Conservation (phyloP, 2,329 filamentous ascomycete genomes). For the Aspergillus phoenicis region DNA sequence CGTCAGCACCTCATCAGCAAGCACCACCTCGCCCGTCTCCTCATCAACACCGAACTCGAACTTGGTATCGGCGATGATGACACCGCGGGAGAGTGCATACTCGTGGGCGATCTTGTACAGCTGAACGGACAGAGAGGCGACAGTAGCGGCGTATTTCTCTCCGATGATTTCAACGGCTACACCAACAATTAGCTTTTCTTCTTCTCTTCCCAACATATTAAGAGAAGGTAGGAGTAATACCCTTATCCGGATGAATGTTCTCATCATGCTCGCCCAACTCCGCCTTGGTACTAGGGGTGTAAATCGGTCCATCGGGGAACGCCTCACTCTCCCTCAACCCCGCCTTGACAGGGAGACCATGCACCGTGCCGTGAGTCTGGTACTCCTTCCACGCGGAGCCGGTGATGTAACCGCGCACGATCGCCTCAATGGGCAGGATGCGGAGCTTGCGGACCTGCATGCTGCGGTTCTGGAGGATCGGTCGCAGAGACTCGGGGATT, state of each 20-base stretch:
- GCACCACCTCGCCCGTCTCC: slow-evolving; percentile 66
- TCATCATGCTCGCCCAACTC: slow-evolving; percentile 77
- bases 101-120: slow-evolving; percentile 61
- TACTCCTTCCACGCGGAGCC: slow-evolving; percentile 84
- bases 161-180: slow-evolving; percentile 64
- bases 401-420: slow-evolving; percentile 88
- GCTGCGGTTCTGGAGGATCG: slow-evolving; percentile 63
- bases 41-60: slow-evolving; percentile 74
- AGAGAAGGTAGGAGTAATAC: slow-evolving; percentile 36
- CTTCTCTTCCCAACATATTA: background rate
- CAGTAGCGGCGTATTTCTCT: slow-evolving; percentile 62
- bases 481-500: slow-evolving; percentile 52
- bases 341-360: slow-evolving; percentile 69
- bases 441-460: slow-evolving; percentile 77
- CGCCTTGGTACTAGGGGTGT: slow-evolving; percentile 84
- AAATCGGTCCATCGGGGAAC: slow-evolving; percentile 68
- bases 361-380: slow-evolving; percentile 71
- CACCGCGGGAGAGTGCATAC: slow-evolving; percentile 58
- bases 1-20: slow-evolving; percentile 84
- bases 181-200: background rate
- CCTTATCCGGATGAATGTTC: slow-evolving; percentile 75
- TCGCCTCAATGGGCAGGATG: slow-evolving; percentile 78
- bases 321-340: slow-evolving; percentile 72
- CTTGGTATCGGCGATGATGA: slow-evolving; percentile 78
- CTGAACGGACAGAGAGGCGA: slow-evolving; percentile 66